Base-by-base conservation (phyloP, 495 filamentous ascomycete species). In the Cetradonia linearis region DNA sequence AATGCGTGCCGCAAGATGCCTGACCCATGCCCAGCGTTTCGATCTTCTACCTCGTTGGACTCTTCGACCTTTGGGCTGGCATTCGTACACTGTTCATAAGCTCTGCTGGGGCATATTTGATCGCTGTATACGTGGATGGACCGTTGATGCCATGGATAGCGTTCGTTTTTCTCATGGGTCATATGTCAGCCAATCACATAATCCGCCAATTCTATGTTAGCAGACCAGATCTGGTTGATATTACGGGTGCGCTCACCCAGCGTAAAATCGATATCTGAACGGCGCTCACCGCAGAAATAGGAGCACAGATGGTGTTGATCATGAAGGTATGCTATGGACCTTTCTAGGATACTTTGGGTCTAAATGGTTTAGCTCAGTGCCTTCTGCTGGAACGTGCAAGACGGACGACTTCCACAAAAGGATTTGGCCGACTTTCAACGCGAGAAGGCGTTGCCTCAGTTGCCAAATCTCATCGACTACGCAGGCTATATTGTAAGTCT, bases 81-180 rank as follows among this genome's bases (percentile, higher is more conserved):
- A 73, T 94, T 30, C 80, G 82, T 33, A 95, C 91, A 1, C 71
- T 98, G 23, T 68, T 89, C 37, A 83, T 94, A 66, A 88, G 86
- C 66, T 82, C 93, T 0, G 80, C 76, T 27, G 92, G 81, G 38
- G 81, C 88, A 34, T 97, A 97, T 70, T 74, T 78, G 58, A 95
- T 97, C 65, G 86, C 93, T 55, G 79, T 83, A 65, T 93, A 86
- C 69, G 75, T 97, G 23, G 78, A 88, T 54, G 89, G 89, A n/a
- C 88, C 89, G 4, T 88, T 91, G 72, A 98, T 98, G 93, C 94
- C 94, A 74, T 98, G 93, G 93, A 81, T 96, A 47, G 90, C 83
- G 49, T 97, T 98, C 72, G 79, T 89, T 57, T 96, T 92, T 72
- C 69, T 94, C 57, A 98, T 98, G 94, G 84, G 86, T 61, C 92